These are phyloP conservation scores for Naganishia albida DNA, from an alignment of 1,284 basidiomycete species.

Conservation along the genomic window DNA sequence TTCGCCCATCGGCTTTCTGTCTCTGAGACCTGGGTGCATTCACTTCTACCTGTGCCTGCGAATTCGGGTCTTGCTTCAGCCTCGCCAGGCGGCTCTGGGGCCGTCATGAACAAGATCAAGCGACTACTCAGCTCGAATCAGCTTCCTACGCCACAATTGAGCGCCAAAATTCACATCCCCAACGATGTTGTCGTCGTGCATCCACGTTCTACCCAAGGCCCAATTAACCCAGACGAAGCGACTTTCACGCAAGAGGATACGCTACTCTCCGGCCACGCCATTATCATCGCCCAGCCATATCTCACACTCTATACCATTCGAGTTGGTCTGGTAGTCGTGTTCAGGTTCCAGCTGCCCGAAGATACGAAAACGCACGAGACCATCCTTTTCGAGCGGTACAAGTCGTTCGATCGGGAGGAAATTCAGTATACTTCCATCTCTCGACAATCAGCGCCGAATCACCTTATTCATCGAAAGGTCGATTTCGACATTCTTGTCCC, in stretches of 20 bases:
- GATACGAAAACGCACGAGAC: background rate
- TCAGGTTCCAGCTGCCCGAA: background rate
- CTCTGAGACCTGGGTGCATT: too few relatives aligned
- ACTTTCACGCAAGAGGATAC: background rate
- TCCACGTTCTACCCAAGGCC: background rate
- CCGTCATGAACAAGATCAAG: constrained; percentile 1
- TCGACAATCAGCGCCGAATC: background rate
- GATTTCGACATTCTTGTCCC: constrained; percentile 5
- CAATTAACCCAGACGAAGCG: background rate
- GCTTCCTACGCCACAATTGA: background rate
- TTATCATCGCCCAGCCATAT: constrained; percentile 5
- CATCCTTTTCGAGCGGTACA: constrained; percentile 8
- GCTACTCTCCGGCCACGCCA: background rate
- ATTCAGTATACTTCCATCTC: background rate
- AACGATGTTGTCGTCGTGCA: constrained; percentile 8
- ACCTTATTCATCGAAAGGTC: background rate
- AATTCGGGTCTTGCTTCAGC: too few relatives aligned
- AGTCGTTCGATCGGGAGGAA: background rate
- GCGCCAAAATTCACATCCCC: background rate
- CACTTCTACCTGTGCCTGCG: too few relatives aligned
- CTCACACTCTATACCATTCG: background rate
- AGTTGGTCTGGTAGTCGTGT: background rate
- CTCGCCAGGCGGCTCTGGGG: too few relatives aligned
- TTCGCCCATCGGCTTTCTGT: too few relatives aligned
- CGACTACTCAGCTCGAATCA: background rate